Conservation (phyloP, 1,284 basidiomycete genomes). For the Malassezia vespertilionis region DNA sequence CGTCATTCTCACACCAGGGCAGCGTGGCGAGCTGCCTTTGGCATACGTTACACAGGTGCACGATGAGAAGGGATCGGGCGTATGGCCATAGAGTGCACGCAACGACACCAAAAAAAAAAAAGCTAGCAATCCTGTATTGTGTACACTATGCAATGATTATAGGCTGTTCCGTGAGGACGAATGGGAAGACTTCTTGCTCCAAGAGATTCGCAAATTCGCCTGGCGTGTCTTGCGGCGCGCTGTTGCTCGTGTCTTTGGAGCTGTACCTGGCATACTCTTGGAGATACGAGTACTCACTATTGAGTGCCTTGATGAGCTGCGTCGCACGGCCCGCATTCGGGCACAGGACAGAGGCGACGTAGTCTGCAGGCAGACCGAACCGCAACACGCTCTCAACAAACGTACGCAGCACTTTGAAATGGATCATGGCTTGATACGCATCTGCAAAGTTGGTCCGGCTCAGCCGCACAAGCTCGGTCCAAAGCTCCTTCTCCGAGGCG, state of each 20-base stretch:
- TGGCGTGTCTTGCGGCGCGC: slow-evolving; percentile 27
- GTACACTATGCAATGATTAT: slow-evolving; percentile 14
- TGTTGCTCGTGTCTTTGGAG: slow-evolving; percentile 7
- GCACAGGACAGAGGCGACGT: slow-evolving; percentile 64
- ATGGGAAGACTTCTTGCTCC: slow-evolving; percentile 41
- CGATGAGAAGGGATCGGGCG: slow-evolving; percentile 19
- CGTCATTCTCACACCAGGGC: slow-evolving; percentile 67
- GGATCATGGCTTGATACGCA: slow-evolving; percentile 83
- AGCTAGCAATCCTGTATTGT: too few species aligned
- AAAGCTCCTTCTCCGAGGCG: slow-evolving; percentile 87
- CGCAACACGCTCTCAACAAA: slow-evolving; percentile 92
- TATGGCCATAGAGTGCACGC: slow-evolving; percentile 24
- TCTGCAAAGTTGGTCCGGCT: slow-evolving; percentile 94
- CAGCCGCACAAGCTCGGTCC: slow-evolving; percentile 89
- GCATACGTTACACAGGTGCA: slow-evolving; percentile 25
- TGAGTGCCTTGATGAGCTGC: slow-evolving; percentile 64
- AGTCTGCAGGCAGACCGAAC: slow-evolving; percentile 88
- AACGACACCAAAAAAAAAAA: not conserved
- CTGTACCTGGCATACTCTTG: slow-evolving; percentile 52
- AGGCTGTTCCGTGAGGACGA: slow-evolving; percentile 38
- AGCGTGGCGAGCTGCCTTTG: slow-evolving; percentile 15
- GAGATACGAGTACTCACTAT: slow-evolving; percentile 70
- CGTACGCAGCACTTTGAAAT: slow-evolving; percentile 79
- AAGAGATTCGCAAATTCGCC: slow-evolving; percentile 41
- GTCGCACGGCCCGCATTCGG: slow-evolving; percentile 71